Evolutionary conservation across 164 flowering plant genomes (phyloP).

Genomic region (Vitis rupestris): DNA sequence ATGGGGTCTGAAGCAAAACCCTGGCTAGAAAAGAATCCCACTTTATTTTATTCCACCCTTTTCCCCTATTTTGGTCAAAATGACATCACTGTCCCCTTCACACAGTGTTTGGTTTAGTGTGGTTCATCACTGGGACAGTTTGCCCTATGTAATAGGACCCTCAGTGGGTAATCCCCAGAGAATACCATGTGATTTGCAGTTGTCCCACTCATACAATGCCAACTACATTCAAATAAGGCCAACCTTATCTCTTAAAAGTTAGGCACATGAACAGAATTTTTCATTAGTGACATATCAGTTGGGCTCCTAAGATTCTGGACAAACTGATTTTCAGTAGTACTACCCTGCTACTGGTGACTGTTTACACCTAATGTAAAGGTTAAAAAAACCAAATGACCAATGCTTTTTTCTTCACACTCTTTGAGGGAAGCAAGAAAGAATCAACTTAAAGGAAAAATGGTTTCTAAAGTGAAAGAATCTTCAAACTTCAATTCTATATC

Average conservation of each 20-base stretch:
- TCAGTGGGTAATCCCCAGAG: background rate
- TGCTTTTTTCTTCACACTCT: background rate
- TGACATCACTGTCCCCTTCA: too few species aligned
- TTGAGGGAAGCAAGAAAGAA: background rate
- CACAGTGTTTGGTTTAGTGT: too few species aligned
- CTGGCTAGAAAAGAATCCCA: too few species aligned
- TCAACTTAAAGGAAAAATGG: background rate
- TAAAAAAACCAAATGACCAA: background rate
- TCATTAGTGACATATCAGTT: conserved; percentile 15
- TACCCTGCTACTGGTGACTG: background rate
- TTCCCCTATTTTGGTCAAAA: too few species aligned
- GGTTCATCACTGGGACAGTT: too few species aligned
- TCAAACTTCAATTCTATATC: too few species aligned
- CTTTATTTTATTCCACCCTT: too few species aligned
- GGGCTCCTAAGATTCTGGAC: conserved; percentile 19
- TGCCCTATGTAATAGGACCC: background rate
- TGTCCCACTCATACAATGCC: background rate
- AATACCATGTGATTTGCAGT: conserved; percentile 17
- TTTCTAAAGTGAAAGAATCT: background rate
- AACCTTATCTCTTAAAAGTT: background rate
- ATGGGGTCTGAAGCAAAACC: too few species aligned
- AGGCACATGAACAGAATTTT: conserved; percentile 2
- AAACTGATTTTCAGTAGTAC: conserved; percentile 3
- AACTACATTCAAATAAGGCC: conserved; percentile 1
- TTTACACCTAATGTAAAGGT: too few species aligned